A percentile compares a stretch with the other conserved stretches of the same genome.
Evolutionary conservation across 495 filamentous ascomycete species (phyloP).

Genomic region (Entonaema liquescens): DNA sequence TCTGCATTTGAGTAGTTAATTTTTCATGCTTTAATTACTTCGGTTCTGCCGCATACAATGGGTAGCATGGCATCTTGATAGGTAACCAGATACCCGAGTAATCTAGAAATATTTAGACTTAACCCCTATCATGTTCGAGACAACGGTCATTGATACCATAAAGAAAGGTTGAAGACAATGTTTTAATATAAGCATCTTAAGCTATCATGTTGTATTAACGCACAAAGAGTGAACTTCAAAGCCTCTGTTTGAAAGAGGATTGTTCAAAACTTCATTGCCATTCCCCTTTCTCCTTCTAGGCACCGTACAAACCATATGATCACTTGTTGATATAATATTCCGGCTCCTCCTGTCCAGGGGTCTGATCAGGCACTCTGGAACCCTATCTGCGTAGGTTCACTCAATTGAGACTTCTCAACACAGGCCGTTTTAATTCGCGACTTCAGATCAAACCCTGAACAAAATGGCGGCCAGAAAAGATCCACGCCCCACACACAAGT

Average conservation of each 20-base stretch:
- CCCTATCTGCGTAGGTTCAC: background rate
- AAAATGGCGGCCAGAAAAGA: constrained; percentile 3
- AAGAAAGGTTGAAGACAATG: no score
- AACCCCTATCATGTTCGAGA: no score
- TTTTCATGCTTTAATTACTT: no score
- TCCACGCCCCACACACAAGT: constrained; percentile 25
- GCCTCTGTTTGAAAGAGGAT: background rate
- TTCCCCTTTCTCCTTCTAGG: background rate
- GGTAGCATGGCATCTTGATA: no score
- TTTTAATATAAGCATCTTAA: background rate
- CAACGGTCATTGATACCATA: no score
- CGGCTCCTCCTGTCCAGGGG: background rate
- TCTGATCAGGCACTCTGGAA: background rate
- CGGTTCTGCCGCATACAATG: no score
- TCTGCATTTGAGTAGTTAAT: no score
- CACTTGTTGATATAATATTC: background rate
- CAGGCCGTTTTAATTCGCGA: no score
- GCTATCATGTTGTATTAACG: background rate
- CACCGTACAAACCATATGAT: background rate
- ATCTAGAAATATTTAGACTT: no score
- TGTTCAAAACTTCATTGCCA: background rate
- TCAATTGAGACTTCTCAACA: no score
- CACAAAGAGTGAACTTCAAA: background rate
- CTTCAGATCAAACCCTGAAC: no score
- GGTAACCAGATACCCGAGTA: no score